Percentiles rank a stretch among this genome's conserved stretches.
Evolutionary conservation across 805 yeast genomes (phyloP).

Genomic region (Komagataella populi): DNA sequence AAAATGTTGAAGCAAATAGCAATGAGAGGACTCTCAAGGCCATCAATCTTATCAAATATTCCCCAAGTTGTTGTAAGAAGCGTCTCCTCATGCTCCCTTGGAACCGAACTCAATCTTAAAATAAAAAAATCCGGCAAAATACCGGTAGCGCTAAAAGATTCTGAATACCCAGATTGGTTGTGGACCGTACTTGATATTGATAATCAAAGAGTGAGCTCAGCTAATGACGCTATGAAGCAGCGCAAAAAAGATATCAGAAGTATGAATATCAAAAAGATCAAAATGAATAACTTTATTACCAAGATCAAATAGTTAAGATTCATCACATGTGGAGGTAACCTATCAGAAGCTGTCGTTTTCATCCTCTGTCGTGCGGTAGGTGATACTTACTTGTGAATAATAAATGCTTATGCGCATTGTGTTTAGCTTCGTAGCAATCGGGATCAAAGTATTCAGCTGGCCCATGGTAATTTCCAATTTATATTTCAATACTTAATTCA

Average conservation of each 20-base stretch:
- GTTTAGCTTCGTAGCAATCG: too few species aligned
- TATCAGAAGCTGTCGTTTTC: neutral
- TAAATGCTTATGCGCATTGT: too few species aligned
- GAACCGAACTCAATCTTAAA: constrained; percentile 61
- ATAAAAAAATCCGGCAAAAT: constrained; percentile 74
- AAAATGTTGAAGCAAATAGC: neutral
- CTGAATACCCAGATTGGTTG: constrained; percentile 89
- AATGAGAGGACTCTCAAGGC: neutral
- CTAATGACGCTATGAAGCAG: constrained; percentile 42
- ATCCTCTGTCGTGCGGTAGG: neutral
- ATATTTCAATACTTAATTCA: neutral
- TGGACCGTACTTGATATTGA: constrained; percentile 72
- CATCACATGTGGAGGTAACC: neutral
- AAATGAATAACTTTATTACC: constrained; percentile 65
- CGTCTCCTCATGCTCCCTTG: constrained; percentile 46
- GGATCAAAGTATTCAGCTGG: neutral
- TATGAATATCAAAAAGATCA: constrained; percentile 56
- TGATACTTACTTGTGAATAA: neutral
- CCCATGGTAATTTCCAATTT: neutral
- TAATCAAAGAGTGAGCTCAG: constrained; percentile 41
- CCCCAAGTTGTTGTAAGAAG: neutral
- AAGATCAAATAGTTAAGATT: constrained; percentile 21
- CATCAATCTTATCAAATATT: neutral
- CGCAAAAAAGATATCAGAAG: constrained; percentile 62
- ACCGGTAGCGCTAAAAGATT: constrained; percentile 77